Evolutionary conservation across 225 moss, liverwort and hornwort genomes (phyloP).

Genomic region (Takakia lepidozioides): DNA sequence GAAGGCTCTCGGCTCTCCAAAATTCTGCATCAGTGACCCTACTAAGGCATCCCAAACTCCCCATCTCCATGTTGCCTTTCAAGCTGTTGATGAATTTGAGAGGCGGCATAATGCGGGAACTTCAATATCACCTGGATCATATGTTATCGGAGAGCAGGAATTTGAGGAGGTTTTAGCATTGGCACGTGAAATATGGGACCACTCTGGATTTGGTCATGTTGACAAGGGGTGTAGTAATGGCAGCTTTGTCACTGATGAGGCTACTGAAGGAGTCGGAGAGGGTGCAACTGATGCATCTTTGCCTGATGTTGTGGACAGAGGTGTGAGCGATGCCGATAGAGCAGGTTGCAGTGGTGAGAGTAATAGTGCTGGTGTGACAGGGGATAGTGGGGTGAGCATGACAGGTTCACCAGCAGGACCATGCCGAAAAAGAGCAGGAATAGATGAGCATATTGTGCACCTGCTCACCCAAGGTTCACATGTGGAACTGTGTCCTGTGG

Average conservation of each 20-base stretch:
- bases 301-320: conserved; percentile 39
- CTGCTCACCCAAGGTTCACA: conserved; percentile 58
- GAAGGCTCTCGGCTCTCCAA: conserved; percentile 53
- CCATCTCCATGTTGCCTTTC: conserved; percentile 78
- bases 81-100: conserved; percentile 85
- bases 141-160: conserved; percentile 45
- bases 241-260: conserved; percentile 72
- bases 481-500: conserved; percentile 76
- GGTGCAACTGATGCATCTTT: conserved; percentile 28
- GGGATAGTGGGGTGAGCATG: conserved; percentile 16
- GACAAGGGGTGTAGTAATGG: conserved; percentile 37
- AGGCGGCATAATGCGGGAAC: conserved; percentile 32
- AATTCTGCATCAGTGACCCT: conserved; percentile 73
- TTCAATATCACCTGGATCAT: conserved; percentile 23
- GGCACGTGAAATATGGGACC: conserved; percentile 78
- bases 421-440: conserved; percentile 18
- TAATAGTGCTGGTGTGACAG: conserved; percentile 22
- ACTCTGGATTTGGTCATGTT: conserved; percentile 32
- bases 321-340: conserved; percentile 17
- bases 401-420: conserved; percentile 17
- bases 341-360: conserved; percentile 32
- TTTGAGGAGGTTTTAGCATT: conserved; percentile 53
- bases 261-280: conserved; percentile 44
- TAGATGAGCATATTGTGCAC: conserved; percentile 57
- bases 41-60: conserved; percentile 51